Conservation (phyloP, 441 rosid genomes). For the Theobroma grandiflorum region DNA sequence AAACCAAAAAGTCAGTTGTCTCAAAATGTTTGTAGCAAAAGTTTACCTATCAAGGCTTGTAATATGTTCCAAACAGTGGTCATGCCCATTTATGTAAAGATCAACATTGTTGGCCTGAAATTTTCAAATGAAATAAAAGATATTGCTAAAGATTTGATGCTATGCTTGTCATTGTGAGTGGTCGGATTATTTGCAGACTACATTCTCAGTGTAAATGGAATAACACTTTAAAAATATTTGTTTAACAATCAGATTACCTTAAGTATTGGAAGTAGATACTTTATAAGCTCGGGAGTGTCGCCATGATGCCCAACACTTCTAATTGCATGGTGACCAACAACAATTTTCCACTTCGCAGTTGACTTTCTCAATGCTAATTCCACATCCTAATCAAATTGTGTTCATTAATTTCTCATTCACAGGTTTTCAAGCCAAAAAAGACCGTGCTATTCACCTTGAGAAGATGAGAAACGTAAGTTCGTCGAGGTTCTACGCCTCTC, state of each 20-base stretch:
- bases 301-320: constrained; percentile 63
- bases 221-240: too few relatives aligned
- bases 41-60: constrained; percentile 56
- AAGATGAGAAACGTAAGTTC: constrained; percentile 27
- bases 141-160: neutral
- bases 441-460: constrained; percentile 34
- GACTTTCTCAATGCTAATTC: constrained; percentile 45
- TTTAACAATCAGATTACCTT: constrained; percentile 35
- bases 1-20: neutral
- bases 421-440: neutral
- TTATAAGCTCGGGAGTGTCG: constrained; percentile 52
- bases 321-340: constrained; percentile 64
- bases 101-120: constrained; percentile 66
- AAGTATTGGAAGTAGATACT: constrained; percentile 53
- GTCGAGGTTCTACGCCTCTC: constrained; percentile 43
- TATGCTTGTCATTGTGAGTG: neutral
- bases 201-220: too few relatives aligned
- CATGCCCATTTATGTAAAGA: constrained; percentile 83
- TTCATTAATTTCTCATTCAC: neutral
- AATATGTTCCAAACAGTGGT: constrained; percentile 85
- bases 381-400: constrained; percentile 38
- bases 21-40: neutral
- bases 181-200: too few relatives aligned
- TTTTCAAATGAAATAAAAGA: neutral
- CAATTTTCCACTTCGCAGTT: constrained; percentile 56